Evolutionary conservation across 371 early-diverging fungal species (phyloP).

Genomic region (Mucor ambiguus): DNA sequence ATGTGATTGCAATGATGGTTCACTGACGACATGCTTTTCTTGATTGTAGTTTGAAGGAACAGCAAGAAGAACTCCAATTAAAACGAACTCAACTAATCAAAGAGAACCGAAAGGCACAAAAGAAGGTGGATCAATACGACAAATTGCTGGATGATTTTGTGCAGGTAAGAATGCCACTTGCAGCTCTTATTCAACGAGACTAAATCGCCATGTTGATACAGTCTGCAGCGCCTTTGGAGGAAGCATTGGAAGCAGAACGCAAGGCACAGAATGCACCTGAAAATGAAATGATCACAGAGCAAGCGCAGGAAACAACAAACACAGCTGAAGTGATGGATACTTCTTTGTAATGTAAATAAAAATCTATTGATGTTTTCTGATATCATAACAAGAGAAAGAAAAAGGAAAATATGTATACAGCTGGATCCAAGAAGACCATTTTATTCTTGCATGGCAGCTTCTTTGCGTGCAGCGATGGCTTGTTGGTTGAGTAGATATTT

Average conservation of each 20-base stretch:
- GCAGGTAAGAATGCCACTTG: slow-evolving; percentile 24
- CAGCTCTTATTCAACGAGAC: neutral
- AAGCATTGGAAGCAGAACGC: slow-evolving; percentile 21
- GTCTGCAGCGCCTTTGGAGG: slow-evolving; percentile 29
- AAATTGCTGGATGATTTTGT: slow-evolving; percentile 48
- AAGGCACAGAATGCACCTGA: neutral
- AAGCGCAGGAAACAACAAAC: neutral
- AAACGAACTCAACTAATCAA: slow-evolving; percentile 41
- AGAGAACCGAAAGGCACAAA: slow-evolving; percentile 46
- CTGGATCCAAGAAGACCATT: neutral
- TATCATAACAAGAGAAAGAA: neutral
- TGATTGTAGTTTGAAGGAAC: slow-evolving; percentile 37
- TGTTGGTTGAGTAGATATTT: slow-evolving; percentile 68
- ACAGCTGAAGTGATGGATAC: slow-evolving; percentile 23
- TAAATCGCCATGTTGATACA: neutral
- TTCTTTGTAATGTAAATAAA: slow-evolving; percentile 13
- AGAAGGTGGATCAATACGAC: slow-evolving; percentile 46
- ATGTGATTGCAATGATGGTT: neutral
- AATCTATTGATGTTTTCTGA: slow-evolving; percentile 4
- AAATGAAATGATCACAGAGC: slow-evolving; percentile 4
- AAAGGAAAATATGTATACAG: neutral
- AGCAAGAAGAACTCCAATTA: slow-evolving; percentile 39
- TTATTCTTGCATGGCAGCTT: slow-evolving; percentile 21
- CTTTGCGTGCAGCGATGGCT: slow-evolving; percentile 26
- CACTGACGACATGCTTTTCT: neutral